A percentile compares a stretch with the other conserved stretches of the same genome.
These are phyloP conservation scores for Chaetomium fimeti DNA, from an alignment of 495 filamentous ascomycete genomes.

Conservation along the genomic window DNA sequence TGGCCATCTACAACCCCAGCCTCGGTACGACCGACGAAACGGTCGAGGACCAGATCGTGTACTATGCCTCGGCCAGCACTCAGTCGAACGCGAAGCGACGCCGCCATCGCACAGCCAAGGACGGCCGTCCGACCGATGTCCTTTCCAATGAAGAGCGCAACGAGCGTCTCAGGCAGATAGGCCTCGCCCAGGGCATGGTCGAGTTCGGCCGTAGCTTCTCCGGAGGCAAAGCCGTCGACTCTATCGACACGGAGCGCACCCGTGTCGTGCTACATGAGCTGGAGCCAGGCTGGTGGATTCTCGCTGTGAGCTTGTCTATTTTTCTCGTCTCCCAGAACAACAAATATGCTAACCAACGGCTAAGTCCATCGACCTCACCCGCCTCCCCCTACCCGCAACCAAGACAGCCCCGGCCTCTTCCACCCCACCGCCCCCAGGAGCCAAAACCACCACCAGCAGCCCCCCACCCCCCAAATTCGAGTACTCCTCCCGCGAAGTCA, in stretches of 20 bases:
- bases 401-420: conserved; percentile 23
- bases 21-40: conserved; percentile 88
- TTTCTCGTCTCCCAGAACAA: neutral
- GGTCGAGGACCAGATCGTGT: conserved; percentile 84
- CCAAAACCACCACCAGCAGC: conserved; percentile 18
- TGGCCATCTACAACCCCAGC: conserved; percentile 91
- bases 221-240: conserved; percentile 68
- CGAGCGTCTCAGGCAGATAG: conserved; percentile 84
- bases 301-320: conserved; percentile 60
- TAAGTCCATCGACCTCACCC: conserved; percentile 74
- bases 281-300: conserved; percentile 84
- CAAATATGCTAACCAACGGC: conserved; percentile 7
- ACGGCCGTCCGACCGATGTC: conserved; percentile 40
- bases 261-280: conserved; percentile 81
- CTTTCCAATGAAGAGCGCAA: conserved; percentile 64
- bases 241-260: conserved; percentile 85
- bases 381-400: conserved; percentile 46
- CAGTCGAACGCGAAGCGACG: conserved; percentile 34
- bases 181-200: conserved; percentile 97
- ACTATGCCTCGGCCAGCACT: conserved; percentile 70
- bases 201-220: conserved; percentile 89
- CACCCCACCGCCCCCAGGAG: conserved; percentile 2
- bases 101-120: conserved; percentile 32
- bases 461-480: conserved; percentile 45
- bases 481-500: conserved; percentile 86